Evolutionary conservation across 2,329 filamentous ascomycete genomes (phyloP).

Genomic region (Nigrospora osmanthi): DNA sequence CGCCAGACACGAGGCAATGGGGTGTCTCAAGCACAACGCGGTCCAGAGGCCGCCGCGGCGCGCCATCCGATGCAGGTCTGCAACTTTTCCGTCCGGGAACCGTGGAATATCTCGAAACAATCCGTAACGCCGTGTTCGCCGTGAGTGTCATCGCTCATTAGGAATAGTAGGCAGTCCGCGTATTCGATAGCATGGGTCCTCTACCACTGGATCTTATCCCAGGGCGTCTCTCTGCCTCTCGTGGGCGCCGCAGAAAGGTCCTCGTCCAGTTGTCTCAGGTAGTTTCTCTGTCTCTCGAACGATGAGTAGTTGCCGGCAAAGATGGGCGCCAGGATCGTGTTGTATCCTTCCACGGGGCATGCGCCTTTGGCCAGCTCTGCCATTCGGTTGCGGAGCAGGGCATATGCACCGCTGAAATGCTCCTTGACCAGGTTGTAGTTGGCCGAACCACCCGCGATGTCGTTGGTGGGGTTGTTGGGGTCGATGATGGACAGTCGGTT

Average conservation of each 20-base stretch:
- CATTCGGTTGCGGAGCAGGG: constrained; percentile 51
- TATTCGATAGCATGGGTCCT: not conserved
- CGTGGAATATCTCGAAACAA: too few species aligned
- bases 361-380: constrained; percentile 31
- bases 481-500: constrained; percentile 82
- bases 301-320: constrained; percentile 72
- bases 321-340: constrained; percentile 63
- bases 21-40: too few species aligned
- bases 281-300: constrained; percentile 62
- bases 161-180: too few species aligned
- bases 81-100: too few species aligned
- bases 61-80: too few species aligned
- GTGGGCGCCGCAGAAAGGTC: constrained; percentile 14
- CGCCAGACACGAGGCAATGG: not conserved
- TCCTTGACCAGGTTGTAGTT: constrained; percentile 60
- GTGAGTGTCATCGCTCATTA: not conserved
- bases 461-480: constrained; percentile 77
- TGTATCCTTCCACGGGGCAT: constrained; percentile 12
- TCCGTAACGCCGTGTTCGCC: too few species aligned
- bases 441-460: constrained; percentile 80
- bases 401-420: constrained; percentile 61
- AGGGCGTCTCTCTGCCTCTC: not conserved
- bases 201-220: not conserved
- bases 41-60: too few species aligned
- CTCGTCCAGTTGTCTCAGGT: constrained; percentile 45